A percentile compares a stretch with the other conserved stretches of the same genome.
phyloP scores from a whole-genome alignment of 1,284 basidiomycete species.

The Ganoderma sp. region DNA sequence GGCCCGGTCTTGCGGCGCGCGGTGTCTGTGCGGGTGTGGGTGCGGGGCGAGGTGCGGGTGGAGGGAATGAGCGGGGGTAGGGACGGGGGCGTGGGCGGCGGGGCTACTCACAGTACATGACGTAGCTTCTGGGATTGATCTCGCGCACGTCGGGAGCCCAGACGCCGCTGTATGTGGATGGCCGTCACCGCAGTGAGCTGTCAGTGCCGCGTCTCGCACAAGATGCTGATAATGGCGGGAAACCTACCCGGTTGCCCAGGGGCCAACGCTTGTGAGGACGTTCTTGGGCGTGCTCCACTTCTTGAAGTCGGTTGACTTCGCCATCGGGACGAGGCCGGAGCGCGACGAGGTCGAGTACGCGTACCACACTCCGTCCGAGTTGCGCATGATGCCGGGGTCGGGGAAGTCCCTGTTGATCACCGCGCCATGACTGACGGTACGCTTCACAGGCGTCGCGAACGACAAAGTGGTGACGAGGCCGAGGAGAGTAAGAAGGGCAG shows the following conservation, averaged over 20 bases:
- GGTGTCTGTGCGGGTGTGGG: constrained; percentile 17
- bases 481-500: background rate
- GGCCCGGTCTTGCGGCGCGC: constrained; percentile 17
- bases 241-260: constrained; percentile 2
- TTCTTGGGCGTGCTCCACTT: constrained; percentile 8
- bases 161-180: background rate
- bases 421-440: constrained; percentile 9
- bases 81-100: background rate
- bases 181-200: background rate
- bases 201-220: background rate
- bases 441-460: background rate
- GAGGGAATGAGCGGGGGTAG: background rate
- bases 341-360: constrained; percentile 19
- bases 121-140: constrained; percentile 11
- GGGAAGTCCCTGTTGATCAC: constrained; percentile 17
- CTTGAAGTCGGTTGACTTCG: constrained; percentile 13
- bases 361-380: constrained; percentile 17
- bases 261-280: background rate
- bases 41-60: background rate
- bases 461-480: constrained; percentile 4
- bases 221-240: background rate
- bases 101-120: constrained; percentile 16
- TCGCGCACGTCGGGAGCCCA: constrained; percentile 18
- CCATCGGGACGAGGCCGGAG: constrained; percentile 14
- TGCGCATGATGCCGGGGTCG: constrained; percentile 16